Evolutionary conservation across 2,329 filamentous ascomycete species (phyloP), one percentile per base, ranked within the genome.

Genomic region (Hypomyces rosellus): DNA sequence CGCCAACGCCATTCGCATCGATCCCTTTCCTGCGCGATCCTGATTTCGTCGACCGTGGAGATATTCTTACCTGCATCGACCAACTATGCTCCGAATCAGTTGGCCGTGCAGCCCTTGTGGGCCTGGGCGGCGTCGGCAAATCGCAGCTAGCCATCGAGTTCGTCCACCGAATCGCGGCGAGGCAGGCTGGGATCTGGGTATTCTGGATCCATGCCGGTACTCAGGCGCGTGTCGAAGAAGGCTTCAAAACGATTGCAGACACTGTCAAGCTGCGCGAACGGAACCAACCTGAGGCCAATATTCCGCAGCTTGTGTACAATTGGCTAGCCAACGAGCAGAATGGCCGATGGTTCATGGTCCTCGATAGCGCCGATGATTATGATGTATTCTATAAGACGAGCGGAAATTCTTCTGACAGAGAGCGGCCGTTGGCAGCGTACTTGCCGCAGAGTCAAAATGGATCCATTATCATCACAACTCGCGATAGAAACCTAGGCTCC

Each of bases 201-300:
- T 69, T 69, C 42, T 69, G 66, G 66, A 54, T 69, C 1, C 62
- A 68, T 50, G 65, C 64, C 0, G 58, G 53, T 3, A 67, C 55
- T 3, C 33, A 46, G 0, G 62, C 61, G 1, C 61, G 67, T 0
- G 60, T 70, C n/a, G 57, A 63, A 9, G 57, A 70, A 41, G 57
- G 58, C 0, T 70, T 66, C n/a, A 15, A 51, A 22, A 43, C 38
- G 0, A 70, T 42, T 11, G 20, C 39, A 5, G 16, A 42, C 20
- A 14, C 9, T 12, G 39, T 42, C 20, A 72, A n/a, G 67, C 67
- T 42, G 7, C 16, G 13, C n/a, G 39, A 12, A 42, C 39, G 39
- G 20, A 22, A 46, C 18, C 18, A 61, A 8, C 54, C 59, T 0
- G 50, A 58, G 4, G 53, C 49, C 5, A 38, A 66, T 40, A 55